These are phyloP conservation scores for Carex kokanica DNA, from an alignment of 176 grass and related monocot genomes.

Conservation along the genomic window DNA sequence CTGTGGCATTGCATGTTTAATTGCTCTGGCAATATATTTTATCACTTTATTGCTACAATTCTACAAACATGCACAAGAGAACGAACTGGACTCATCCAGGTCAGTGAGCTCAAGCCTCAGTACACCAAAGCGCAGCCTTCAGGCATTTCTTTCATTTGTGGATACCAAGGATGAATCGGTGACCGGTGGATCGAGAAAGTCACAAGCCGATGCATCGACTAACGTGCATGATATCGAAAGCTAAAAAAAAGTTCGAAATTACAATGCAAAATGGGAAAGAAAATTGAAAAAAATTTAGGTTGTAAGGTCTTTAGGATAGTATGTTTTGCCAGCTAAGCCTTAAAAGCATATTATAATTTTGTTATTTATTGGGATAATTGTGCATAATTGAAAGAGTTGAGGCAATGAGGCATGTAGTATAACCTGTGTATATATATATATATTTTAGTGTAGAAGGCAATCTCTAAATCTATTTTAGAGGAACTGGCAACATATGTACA, in stretches of 20 bases:
- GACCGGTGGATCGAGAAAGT: background rate
- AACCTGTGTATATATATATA: background rate
- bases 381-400: background rate
- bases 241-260: background rate
- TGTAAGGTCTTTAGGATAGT: background rate
- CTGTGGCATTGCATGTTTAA: constrained; percentile 56
- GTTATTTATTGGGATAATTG: background rate
- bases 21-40: constrained; percentile 53
- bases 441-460: background rate
- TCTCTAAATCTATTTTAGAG: background rate
- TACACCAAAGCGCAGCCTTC: constrained; percentile 29
- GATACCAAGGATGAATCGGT: constrained; percentile 36
- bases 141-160: constrained; percentile 66
- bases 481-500: background rate
- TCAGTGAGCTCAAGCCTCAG: background rate
- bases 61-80: constrained; percentile 22
- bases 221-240: background rate
- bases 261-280: background rate
- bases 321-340: background rate
- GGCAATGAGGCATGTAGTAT: background rate
- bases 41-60: constrained; percentile 42
- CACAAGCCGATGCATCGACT: background rate
- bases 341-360: background rate
- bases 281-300: background rate
- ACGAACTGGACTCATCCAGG: background rate